Base-by-base conservation (phyloP, 352 stramenopile species). In the Globisporangium megalacanthum region DNA sequence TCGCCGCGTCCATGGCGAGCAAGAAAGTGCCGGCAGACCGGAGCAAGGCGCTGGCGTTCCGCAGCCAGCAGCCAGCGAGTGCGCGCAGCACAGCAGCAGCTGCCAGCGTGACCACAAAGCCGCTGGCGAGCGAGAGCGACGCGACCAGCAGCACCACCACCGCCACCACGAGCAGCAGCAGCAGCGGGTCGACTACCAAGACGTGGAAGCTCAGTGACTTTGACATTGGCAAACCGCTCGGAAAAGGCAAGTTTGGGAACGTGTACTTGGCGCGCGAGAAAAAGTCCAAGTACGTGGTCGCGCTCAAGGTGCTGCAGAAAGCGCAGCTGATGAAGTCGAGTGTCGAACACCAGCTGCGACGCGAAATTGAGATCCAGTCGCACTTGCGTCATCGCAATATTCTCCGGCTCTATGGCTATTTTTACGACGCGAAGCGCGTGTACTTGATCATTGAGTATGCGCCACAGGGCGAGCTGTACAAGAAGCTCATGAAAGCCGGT, bases 341-440 rank as follows among this genome's bases (percentile, higher is more conserved):
- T 41, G 96, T 99, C 39, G 97, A 99, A 70, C 92, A 99, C 68
- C 97, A 99, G 70, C 68, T 99, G 25, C 89, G 97, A 6, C 88
- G 97, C 10, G 98, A 99, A 79, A 99, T 99, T 62, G 97, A 99
- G 80, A 99, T 99, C 66, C 98, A 99, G 77, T 98, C 92, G 19
- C 92, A 99, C 60, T 65, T 99, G 37, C 80, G 95, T 15, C 95
- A 99, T 72, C 88, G 90, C 55, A 98, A 99, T 61, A 99, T 99
- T 50, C 69, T 99, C 41, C 78, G 96, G 22, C 87, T 99, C 61
- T 99, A 98, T 54, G 97, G 97, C 8, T 99, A 99, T 75, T 99
- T 99, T 66, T 98, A 97, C 69, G 97, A 99, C 75, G 80, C 92
- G 37, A 98, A 98, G 66, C 83, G 97, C 47, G 97, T 99, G 58